Evolutionary conservation across 768 basidiomycete species (phyloP).

Genomic region (Cystobasidium ongulense): DNA sequence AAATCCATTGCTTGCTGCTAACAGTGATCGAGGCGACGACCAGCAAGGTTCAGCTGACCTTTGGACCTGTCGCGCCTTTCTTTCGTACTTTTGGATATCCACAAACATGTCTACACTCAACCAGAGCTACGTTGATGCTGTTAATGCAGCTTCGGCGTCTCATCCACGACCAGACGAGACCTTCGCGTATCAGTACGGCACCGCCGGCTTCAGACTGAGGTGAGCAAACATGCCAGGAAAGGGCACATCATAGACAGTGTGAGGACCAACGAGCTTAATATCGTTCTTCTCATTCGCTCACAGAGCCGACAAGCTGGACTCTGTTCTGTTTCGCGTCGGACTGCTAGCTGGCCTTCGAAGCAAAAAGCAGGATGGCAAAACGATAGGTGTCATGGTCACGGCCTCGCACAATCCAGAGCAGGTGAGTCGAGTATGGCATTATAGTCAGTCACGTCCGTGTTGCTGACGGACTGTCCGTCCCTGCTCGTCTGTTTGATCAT

Average conservation of each 20-base stretch:
- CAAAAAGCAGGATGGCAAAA: conserved; percentile 79
- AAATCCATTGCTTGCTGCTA: no score
- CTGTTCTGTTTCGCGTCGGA: conserved; percentile 88
- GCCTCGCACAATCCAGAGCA: conserved; percentile 99
- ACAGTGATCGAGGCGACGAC: not conserved
- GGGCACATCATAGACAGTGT: conserved; percentile 1
- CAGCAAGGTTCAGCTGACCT: not conserved
- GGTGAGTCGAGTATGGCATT: conserved; percentile 50
- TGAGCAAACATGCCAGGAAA: conserved; percentile 35
- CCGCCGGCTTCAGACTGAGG: conserved; percentile 49
- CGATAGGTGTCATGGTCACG: conserved; percentile 96
- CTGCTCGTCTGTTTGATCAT: not conserved
- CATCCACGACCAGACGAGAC: conserved; percentile 45
- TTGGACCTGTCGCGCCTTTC: no score
- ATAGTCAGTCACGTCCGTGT: not conserved
- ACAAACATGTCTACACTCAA: not conserved
- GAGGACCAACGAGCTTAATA: not conserved
- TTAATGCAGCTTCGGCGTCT: conserved; percentile 40
- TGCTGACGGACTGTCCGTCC: not conserved
- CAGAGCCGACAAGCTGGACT: conserved; percentile 55
- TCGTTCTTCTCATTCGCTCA: not conserved
- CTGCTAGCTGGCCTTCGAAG: conserved; percentile 82
- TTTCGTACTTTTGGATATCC: not conserved
- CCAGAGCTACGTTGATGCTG: conserved; percentile 23
- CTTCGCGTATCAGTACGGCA: conserved; percentile 47